Conservation (phyloP, 139 green algal species). For the Chlamydomonas sp. region DNA sequence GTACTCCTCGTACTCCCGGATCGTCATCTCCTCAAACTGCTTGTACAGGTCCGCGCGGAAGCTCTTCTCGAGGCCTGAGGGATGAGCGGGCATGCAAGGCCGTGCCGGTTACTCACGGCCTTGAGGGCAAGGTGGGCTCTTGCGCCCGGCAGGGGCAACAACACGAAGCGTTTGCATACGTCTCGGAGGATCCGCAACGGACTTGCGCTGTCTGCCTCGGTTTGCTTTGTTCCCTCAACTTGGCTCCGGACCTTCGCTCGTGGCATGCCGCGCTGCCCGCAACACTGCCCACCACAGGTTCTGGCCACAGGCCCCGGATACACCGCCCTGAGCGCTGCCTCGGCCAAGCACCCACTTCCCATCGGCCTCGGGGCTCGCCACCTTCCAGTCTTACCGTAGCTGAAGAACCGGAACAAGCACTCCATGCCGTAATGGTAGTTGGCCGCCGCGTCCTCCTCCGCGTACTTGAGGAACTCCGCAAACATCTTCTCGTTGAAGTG, state of each 20-base stretch:
- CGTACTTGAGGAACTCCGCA: slow-evolving; percentile 79
- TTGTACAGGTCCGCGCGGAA: slow-evolving; percentile 80
- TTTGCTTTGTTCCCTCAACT: too few relatives aligned
- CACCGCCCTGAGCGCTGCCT: not conserved
- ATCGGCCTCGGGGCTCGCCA: too few relatives aligned
- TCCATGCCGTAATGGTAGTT: slow-evolving; percentile 95
- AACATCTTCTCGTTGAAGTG: slow-evolving; percentile 96
- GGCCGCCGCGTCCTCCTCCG: slow-evolving; percentile 57
- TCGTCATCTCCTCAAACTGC: slow-evolving; percentile 89
- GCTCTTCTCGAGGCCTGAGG: not conserved
- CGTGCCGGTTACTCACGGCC: slow-evolving; percentile 18
- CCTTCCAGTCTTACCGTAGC: slow-evolving; percentile 76
- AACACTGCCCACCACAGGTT: too few relatives aligned
- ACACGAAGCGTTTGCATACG: too few relatives aligned
- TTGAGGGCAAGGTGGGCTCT: too few relatives aligned
- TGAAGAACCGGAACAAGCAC: slow-evolving; percentile 97
- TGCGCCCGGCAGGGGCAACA: too few relatives aligned
- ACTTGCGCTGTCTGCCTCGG: too few relatives aligned
- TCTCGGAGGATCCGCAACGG: too few relatives aligned
- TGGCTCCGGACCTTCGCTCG: too few relatives aligned
- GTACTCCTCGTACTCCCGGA: slow-evolving; percentile 77
- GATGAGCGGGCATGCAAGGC: not conserved
- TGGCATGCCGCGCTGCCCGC: too few relatives aligned
- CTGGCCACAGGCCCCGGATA: too few relatives aligned
- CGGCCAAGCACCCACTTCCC: too few relatives aligned